Conservation (phyloP, 768 basidiomycete genomes). For the Podaxis sp. region DNA sequence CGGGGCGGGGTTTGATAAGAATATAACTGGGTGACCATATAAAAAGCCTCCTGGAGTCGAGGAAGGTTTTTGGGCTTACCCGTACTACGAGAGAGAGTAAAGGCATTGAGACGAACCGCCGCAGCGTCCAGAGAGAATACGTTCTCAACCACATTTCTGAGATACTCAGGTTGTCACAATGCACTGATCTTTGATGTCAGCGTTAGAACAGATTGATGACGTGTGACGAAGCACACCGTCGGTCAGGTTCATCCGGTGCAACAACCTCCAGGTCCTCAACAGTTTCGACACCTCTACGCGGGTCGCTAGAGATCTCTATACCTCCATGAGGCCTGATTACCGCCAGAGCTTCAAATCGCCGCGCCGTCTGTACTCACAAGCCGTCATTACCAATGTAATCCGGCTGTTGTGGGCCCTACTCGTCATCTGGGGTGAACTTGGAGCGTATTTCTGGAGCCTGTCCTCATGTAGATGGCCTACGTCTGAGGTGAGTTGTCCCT, state of each 20-base stretch:
- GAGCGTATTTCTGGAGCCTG: conserved; percentile 58
- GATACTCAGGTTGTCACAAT: too few relatives aligned
- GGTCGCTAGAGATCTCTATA: background rate
- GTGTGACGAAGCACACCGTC: background rate
- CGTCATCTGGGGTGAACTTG: conserved; percentile 67
- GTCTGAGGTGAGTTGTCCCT: conserved; percentile 18
- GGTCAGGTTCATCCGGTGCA: background rate
- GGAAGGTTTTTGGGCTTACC: too few relatives aligned
- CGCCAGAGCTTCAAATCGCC: background rate
- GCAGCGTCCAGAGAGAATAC: too few relatives aligned
- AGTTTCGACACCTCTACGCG: background rate
- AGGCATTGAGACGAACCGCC: too few relatives aligned
- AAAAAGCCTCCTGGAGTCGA: too few relatives aligned
- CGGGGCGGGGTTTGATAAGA: too few relatives aligned
- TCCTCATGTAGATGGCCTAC: conserved; percentile 62
- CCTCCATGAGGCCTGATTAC: conserved; percentile 3
- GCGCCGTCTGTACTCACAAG: conserved; percentile 25
- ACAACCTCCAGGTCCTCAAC: background rate
- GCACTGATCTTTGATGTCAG: background rate
- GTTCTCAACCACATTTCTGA: too few relatives aligned
- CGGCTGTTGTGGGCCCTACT: conserved; percentile 53
- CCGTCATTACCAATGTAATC: conserved; percentile 40
- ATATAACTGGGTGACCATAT: too few relatives aligned
- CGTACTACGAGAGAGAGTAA: too few relatives aligned
- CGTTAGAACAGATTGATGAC: background rate